These are phyloP conservation scores for Lactarius hatsudake DNA, from an alignment of 768 basidiomycete genomes.

Conservation along the genomic window DNA sequence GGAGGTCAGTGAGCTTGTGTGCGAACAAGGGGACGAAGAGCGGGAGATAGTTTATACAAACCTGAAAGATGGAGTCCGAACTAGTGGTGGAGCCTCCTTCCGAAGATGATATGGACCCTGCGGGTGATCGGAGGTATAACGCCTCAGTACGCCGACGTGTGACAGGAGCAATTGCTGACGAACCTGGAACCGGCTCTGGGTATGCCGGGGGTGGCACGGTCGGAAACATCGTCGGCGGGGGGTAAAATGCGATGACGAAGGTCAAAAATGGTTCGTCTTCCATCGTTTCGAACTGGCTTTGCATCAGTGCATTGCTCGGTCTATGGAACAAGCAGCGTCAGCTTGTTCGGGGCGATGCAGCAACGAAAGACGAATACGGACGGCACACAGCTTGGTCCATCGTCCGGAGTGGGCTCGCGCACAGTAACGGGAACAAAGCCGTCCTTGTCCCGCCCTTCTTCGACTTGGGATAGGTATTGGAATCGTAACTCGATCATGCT, in stretches of 20 bases:
- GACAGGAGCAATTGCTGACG: not conserved
- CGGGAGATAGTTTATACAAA: not conserved
- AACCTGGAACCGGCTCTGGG: not conserved
- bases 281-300: conserved; percentile 5
- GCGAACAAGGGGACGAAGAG: not conserved
- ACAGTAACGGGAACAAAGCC: conserved; percentile 8
- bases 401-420: conserved; percentile 6
- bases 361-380: not conserved
- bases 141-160: not conserved
- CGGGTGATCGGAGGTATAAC: not conserved
- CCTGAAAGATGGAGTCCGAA: conserved; percentile 18
- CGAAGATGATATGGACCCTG: not conserved
- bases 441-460: not conserved
- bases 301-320: conserved; percentile 2
- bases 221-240: not conserved
- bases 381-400: conserved; percentile 4
- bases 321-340: not conserved
- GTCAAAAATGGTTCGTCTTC: conserved; percentile 7
- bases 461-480: conserved; percentile 1
- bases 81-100: conserved; percentile 13
- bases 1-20: not conserved
- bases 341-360: not conserved
- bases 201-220: not conserved
- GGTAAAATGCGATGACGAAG: conserved; percentile 14
- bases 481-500: conserved; percentile 12